A percentile compares a stretch with the other conserved stretches of the same genome.
Conservation (phyloP, 2,329 filamentous ascomycete species). For the Trichophyton verrucosum region DNA sequence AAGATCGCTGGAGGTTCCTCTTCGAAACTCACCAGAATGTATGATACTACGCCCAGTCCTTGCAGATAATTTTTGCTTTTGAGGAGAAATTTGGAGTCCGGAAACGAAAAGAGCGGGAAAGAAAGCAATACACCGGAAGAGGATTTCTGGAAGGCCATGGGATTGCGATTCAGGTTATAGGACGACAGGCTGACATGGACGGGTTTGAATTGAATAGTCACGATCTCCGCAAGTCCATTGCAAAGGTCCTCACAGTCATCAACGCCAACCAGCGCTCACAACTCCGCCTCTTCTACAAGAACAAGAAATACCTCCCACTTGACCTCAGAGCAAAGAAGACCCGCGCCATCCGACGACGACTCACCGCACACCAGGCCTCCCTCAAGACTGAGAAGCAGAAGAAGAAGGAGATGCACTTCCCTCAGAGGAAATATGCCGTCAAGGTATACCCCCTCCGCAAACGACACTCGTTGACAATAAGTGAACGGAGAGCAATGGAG, state of each 20-base stretch:
- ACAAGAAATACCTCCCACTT: conserved; percentile 98
- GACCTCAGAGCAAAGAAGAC: conserved; percentile 98
- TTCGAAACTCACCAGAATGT: conserved; percentile 97
- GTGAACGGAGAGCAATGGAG: neutral
- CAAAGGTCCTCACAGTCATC: conserved; percentile 97
- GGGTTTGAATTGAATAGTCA: conserved; percentile 48
- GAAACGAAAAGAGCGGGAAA: neutral
- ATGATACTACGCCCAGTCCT: conserved; percentile 30
- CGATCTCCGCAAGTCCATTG: conserved; percentile 99
- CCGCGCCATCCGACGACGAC: conserved; percentile 88
- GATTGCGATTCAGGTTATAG: conserved; percentile 17
- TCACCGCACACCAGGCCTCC: conserved; percentile 81
- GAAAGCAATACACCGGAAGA: neutral
- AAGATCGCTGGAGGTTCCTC: conserved; percentile 89
- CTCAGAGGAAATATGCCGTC: conserved; percentile 96
- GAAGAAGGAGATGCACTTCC: conserved; percentile 94
- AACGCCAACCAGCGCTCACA: conserved; percentile 98
- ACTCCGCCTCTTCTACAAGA: conserved; percentile 98
- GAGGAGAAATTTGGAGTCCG: neutral
- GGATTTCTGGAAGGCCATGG: neutral
- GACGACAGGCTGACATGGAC: conserved; percentile 1
- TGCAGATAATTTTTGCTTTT: neutral
- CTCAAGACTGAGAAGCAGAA: conserved; percentile 84
- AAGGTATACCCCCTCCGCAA: conserved; percentile 53
- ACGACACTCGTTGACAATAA: neutral